phyloP scores from a whole-genome alignment of 208 protist species.

The Leishmania braziliensis region DNA sequence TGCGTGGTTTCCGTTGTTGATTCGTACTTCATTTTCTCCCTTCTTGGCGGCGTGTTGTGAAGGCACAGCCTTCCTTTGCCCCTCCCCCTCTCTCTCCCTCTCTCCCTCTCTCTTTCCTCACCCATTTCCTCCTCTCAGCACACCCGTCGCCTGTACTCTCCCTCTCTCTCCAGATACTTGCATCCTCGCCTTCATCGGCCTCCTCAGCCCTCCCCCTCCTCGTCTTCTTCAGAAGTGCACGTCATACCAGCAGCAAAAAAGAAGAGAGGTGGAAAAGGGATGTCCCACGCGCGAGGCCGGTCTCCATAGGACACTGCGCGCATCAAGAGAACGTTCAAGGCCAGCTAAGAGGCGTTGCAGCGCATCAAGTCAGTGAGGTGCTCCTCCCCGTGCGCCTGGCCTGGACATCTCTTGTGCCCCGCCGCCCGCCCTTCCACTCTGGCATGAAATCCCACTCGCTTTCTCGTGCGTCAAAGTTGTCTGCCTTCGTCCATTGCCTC shows the following conservation, averaged over 20 bases:
- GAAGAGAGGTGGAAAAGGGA: not conserved
- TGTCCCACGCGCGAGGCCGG: not conserved
- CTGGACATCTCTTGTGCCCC: not conserved
- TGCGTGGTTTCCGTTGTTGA: not conserved
- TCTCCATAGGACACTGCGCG: not conserved
- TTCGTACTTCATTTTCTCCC: not conserved
- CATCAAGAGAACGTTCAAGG: not conserved
- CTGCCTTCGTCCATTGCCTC: not conserved
- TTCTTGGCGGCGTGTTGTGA: not conserved
- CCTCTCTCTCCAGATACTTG: not conserved
- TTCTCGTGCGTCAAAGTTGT: not conserved
- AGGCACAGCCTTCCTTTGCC: not conserved
- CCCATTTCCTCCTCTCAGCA: not conserved
- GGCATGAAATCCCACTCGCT: not conserved
- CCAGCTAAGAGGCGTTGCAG: not conserved
- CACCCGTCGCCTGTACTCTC: not conserved
- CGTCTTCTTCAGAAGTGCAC: too few relatives aligned
- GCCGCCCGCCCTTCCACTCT: not conserved
- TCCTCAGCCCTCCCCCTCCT: not conserved
- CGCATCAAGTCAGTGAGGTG: not conserved
- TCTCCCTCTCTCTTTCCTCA: not conserved
- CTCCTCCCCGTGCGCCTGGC: not conserved
- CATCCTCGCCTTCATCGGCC: not conserved
- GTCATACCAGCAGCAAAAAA: not conserved
- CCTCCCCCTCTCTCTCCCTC: not conserved